Conservation (phyloP, 306 rosid species). For the Rosa lucieae region DNA sequence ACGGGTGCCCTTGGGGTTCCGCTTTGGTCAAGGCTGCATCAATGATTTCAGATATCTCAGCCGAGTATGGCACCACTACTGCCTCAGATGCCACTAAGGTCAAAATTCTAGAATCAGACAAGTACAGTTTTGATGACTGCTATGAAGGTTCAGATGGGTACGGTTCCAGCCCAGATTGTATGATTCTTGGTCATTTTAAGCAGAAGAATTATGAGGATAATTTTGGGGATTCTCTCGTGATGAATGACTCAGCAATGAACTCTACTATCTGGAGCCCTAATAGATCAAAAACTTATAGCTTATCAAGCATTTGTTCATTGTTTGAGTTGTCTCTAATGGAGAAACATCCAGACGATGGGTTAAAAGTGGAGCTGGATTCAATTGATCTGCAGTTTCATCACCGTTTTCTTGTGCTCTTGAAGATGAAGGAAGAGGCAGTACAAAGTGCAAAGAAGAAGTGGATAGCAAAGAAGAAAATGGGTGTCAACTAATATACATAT, state of each 20-base stretch:
- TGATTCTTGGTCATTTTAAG: conserved; percentile 24
- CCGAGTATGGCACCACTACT: conserved; percentile 32
- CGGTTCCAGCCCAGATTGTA: conserved; percentile 31
- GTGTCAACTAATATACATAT: conserved; percentile 1
- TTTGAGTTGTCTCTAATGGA: conserved; percentile 29
- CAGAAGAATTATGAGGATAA: conserved; percentile 20
- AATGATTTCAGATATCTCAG: conserved; percentile 50
- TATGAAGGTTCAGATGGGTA: conserved; percentile 28
- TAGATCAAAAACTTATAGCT: conserved; percentile 30
- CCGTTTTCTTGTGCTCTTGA: conserved; percentile 51
- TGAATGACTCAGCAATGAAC: conserved; percentile 32
- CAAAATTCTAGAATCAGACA: conserved; percentile 31
- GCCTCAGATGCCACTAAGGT: conserved; percentile 26
- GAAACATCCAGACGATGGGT: conserved; percentile 33
- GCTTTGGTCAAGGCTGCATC: conserved; percentile 36
- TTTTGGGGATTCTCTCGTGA: conserved; percentile 21
- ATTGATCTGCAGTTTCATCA: conserved; percentile 56
- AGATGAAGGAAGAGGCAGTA: conserved; percentile 67
- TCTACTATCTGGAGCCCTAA: conserved; percentile 39
- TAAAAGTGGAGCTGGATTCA: conserved; percentile 66
- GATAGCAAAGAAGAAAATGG: conserved; percentile 50
- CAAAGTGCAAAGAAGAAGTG: conserved; percentile 62
- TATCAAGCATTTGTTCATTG: conserved; percentile 44
- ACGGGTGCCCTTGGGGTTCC: conserved; percentile 33
- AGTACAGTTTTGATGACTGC: conserved; percentile 39